Evolutionary conservation across 2,329 filamentous ascomycete species (phyloP), one percentile per base, ranked within the genome.

Genomic region (Phialophora macrospora): DNA sequence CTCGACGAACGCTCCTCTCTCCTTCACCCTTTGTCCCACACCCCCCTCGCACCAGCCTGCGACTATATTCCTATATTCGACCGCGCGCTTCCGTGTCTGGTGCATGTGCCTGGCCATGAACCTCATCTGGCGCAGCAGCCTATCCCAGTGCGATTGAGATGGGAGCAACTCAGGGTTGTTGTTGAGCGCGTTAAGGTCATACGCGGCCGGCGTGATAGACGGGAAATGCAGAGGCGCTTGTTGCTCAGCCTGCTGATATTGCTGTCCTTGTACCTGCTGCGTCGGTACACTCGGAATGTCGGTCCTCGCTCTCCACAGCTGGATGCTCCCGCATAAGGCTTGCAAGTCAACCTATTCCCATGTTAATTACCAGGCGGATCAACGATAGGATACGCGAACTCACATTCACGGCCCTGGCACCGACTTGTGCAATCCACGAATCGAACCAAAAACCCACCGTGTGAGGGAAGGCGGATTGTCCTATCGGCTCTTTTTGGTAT

Each of bases 371-470:
- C 2, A 4, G 28, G 48, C n/a, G 7, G 34, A 49, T 22, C 32
- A 7, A 41, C 26, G 11, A n/a, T 1, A 38, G 44, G 32, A 26
- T 34, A 24, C n/a, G 1, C 9, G 30, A 51, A 61, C 60, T 38
- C 54, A 66, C 64, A 34, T 64, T 44, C 22, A 17, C 46, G 11
- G 57, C 57, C 22, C 28, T 52, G 4, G 61, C 55, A 4, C 26
- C 62, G 11, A 59, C 12, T 22, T 61, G 28, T 9, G 46, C 61
- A 30, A 64, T 62, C 65, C 62, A 64, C 61, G 51, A 62, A 54
- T 67, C 62, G n/a, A 51, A 41, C 28, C 63, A 61, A 34, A 67
- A 67, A 6, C 51, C 65, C 34, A 64, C 55, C 4, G 61, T 67
- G 48, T 64, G 61, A 11, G 65, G 65, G 2, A 64, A 52, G 17